Conservation (phyloP, 495 filamentous ascomycete species). For the Polyplosphaeria fusca region DNA sequence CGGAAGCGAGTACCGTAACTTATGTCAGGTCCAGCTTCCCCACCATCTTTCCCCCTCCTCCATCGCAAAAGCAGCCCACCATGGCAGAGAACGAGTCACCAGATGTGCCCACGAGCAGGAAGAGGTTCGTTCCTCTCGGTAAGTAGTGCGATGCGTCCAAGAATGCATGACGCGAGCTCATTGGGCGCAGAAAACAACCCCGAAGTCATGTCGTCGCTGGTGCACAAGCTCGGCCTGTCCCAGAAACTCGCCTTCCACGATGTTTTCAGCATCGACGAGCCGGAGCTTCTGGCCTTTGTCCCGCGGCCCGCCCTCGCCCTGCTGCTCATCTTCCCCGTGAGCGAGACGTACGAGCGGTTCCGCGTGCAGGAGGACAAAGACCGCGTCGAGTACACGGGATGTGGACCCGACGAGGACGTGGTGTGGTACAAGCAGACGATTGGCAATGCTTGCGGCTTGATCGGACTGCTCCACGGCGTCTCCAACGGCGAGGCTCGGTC, state of each 20-base stretch:
- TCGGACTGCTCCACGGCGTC: constrained; percentile 58
- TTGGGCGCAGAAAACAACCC: constrained; percentile 59
- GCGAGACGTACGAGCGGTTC: constrained; percentile 50
- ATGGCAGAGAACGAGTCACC: constrained; percentile 22
- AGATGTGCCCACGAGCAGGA: constrained; percentile 16
- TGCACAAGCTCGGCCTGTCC: constrained; percentile 55
- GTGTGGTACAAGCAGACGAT: constrained; percentile 67
- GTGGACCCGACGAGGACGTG: constrained; percentile 52
- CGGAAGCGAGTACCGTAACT: too few species aligned
- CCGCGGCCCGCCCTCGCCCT: constrained; percentile 58
- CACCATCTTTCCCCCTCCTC: too few species aligned
- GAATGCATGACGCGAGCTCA: background rate
- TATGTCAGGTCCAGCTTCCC: too few species aligned
- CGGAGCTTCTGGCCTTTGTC: constrained; percentile 54
- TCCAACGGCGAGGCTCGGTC: constrained; percentile 50
- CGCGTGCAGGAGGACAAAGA: constrained; percentile 41
- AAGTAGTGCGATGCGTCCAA: constrained; percentile 1
- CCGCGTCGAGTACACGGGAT: constrained; percentile 48
- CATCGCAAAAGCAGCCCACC: too few species aligned
- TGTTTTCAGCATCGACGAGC: constrained; percentile 54
- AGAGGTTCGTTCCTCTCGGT: constrained; percentile 37
- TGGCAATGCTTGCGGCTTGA: constrained; percentile 62
- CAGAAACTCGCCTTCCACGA: constrained; percentile 56
- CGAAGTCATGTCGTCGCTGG: constrained; percentile 53
- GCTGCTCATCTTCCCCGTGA: constrained; percentile 54